Conservation (phyloP, 495 filamentous ascomycete genomes). For the Emericellopsis terricola region DNA sequence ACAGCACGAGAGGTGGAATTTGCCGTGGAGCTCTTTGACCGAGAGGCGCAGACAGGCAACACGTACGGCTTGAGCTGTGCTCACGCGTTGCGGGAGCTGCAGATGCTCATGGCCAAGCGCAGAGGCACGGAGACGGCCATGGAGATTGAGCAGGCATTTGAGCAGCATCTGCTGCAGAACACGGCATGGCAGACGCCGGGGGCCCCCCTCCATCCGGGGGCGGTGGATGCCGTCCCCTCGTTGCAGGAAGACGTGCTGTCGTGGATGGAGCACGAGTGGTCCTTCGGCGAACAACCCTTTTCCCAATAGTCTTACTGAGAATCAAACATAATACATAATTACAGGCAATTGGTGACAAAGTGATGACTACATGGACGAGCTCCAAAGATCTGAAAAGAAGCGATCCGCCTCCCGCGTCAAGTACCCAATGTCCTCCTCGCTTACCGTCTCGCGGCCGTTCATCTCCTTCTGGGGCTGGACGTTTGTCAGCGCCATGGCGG, state of each 20-base stretch:
- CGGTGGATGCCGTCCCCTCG: not conserved
- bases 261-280: constrained; percentile 3
- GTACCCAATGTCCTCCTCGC: not conserved
- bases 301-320: no score
- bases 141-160: not conserved
- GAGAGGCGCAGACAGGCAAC: not conserved
- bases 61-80: constrained; percentile 1
- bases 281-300: not conserved
- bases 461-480: not conserved
- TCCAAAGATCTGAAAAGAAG: not conserved
- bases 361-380: no score
- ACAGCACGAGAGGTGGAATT: constrained; percentile 10
- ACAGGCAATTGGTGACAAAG: no score
- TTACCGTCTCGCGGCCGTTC: not conserved
- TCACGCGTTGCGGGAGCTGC: constrained; percentile 1
- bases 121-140: not conserved
- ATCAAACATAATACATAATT: no score
- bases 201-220: not conserved
- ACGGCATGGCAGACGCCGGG: not conserved
- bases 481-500: not conserved
- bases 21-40: constrained; percentile 8
- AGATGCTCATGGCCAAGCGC: not conserved
- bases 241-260: constrained; percentile 3
- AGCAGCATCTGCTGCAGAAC: not conserved
- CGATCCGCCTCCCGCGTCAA: not conserved